Conservation (phyloP, 352 stramenopile genomes). For the Phytopythium helicoides region DNA sequence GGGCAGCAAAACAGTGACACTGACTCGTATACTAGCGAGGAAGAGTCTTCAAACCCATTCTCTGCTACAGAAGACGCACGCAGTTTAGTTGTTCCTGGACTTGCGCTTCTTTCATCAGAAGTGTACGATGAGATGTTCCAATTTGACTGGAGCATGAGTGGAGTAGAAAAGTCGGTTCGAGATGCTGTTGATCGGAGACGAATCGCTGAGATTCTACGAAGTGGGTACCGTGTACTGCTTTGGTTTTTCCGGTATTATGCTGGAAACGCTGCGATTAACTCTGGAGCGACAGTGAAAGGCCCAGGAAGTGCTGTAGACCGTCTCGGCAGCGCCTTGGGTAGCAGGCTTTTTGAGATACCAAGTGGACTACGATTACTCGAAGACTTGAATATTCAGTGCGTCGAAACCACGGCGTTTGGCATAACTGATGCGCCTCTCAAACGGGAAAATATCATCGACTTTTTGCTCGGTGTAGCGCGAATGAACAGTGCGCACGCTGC, state of each 20-base stretch:
- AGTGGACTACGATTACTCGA: slow-evolving; percentile 52
- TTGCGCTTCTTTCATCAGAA: slow-evolving; percentile 19
- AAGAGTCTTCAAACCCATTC: too few relatives aligned
- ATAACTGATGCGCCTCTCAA: slow-evolving; percentile 43
- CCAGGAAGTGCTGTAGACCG: slow-evolving; percentile 10
- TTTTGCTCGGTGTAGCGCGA: slow-evolving; percentile 43
- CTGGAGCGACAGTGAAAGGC: not conserved
- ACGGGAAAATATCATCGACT: slow-evolving; percentile 43
- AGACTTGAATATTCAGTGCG: slow-evolving; percentile 51
- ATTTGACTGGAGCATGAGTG: slow-evolving; percentile 43
- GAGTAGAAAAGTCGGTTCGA: slow-evolving; percentile 51
- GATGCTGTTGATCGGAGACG: slow-evolving; percentile 67
- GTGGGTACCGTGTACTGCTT: slow-evolving; percentile 55
- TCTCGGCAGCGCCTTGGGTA: slow-evolving; percentile 6
- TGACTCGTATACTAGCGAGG: too few relatives aligned
- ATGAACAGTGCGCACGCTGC: slow-evolving; percentile 43
- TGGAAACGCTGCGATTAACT: slow-evolving; percentile 13
- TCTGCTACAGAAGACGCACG: too few relatives aligned
- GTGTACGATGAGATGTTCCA: slow-evolving; percentile 52
- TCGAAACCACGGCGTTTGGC: slow-evolving; percentile 45
- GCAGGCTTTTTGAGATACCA: slow-evolving; percentile 44
- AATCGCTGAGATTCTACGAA: slow-evolving; percentile 37
- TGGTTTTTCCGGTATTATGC: slow-evolving; percentile 66
- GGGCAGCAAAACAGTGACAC: too few relatives aligned
- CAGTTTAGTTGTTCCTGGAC: slow-evolving; percentile 13